Percentiles rank a stretch among this genome's conserved stretches.
phyloP scores from a whole-genome alignment of 1,284 basidiomycete genomes.

The Fomitiporia mediterranea region DNA sequence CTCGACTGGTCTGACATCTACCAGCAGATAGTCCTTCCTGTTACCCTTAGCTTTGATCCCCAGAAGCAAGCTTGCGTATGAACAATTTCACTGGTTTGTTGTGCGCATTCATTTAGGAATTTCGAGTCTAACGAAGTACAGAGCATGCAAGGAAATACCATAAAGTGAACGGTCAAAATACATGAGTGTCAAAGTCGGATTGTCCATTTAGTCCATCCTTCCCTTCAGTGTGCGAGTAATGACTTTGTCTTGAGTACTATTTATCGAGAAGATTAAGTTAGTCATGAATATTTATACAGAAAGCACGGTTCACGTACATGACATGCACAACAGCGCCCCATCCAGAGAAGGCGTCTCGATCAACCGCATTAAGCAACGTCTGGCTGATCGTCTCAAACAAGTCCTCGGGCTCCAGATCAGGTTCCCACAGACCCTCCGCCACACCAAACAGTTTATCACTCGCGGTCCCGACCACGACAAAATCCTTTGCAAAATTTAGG shows the following conservation, averaged over 20 bases:
- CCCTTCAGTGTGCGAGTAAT: constrained; percentile 83
- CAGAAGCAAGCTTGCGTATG: too few species aligned
- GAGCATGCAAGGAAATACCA: neutral
- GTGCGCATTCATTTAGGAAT: neutral
- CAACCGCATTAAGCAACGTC: constrained; percentile 91
- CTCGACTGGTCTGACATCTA: too few species aligned
- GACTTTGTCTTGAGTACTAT: constrained; percentile 82
- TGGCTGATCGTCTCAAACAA: constrained; percentile 99
- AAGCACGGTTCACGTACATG: constrained; percentile 61
- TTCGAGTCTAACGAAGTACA: neutral
- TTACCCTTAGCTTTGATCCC: too few species aligned
- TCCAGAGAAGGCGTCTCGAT: constrained; percentile 94
- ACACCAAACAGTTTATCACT: constrained; percentile 94
- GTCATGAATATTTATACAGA: neutral
- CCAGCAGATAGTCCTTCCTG: too few species aligned
- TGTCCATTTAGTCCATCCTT: constrained; percentile 77
- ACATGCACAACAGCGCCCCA: constrained; percentile 96
- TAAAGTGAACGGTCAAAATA: neutral
- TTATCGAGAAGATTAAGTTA: constrained; percentile 13
- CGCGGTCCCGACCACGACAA: constrained; percentile 95
- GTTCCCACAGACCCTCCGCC: constrained; percentile 98
- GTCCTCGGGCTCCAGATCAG: constrained; percentile 93
- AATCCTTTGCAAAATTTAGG: constrained; percentile 93
- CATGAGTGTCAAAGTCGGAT: neutral
- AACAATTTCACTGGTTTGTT: neutral